Evolutionary conservation across 495 filamentous ascomycete genomes (phyloP), one percentile per base, ranked within the genome.

Genomic region (Pyrenula aspistea): DNA sequence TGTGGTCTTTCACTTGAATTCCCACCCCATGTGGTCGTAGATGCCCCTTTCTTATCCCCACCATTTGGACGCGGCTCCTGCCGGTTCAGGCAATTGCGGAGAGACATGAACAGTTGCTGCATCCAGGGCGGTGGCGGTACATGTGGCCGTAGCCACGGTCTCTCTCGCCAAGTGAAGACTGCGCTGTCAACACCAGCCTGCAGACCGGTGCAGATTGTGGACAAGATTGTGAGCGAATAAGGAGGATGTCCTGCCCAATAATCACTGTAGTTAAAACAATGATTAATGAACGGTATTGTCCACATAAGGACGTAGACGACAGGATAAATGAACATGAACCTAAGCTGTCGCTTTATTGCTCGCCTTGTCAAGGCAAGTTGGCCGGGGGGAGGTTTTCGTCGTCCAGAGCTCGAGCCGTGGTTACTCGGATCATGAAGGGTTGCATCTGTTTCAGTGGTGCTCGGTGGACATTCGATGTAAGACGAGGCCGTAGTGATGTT

Each of bases 311-410:
- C 73, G 70, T 89, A 89, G 53, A 83, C 72, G 12, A 82, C 62
- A 4, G 87, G 87, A 66, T 91, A 89, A 51, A 84, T 79, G 63
- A 89, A 86, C 2, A 89, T 68, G 24, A 84, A 73, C 50, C 83
- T 77, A 11, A 89, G 71, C 60, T 89, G 87, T 2, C 82, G 78
- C 31, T 75, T 77, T 58, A 86, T 84, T 52, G 74, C 75, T 47
- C 76, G 70, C 49, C 83, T 73, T 22, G 70, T 74, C 4, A 63
- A 65, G 0, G 64, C 58, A 53, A 74, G 63, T 24, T 65, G 60
- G 2, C 60, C 59, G 20, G 65, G 65, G 23, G 12, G 65, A 51
- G 58, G 55, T 53, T 25, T 68, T 22, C 52, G 70, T 55, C 42
- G 59, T 49, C 50, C 51, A 54, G 60, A 61, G 42, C 59, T 8